A percentile compares a stretch with the other conserved stretches of the same genome.
These are phyloP conservation scores for Candida endomychidarum DNA, from an alignment of 805 yeast genomes.

Conservation along the genomic window DNA sequence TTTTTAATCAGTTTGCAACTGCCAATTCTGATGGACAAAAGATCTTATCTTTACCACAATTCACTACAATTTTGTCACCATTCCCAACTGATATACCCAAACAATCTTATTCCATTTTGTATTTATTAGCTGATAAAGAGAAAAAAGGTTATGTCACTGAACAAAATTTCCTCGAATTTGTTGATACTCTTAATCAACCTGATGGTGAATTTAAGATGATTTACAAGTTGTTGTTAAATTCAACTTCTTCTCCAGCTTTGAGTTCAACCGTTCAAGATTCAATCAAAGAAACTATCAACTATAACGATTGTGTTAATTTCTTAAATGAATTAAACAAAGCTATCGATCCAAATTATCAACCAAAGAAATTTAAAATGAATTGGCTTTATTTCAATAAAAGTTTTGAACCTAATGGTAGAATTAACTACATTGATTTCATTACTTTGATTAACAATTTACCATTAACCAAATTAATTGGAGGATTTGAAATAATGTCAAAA, in stretches of 20 bases:
- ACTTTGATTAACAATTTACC: constrained; percentile 43
- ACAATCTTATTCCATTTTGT: constrained; percentile 53
- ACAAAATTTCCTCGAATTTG: constrained; percentile 74
- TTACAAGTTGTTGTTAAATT: constrained; percentile 17
- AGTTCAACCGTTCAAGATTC: constrained; percentile 16
- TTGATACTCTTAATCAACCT: constrained; percentile 42
- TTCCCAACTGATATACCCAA: constrained; percentile 41
- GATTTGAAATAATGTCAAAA: constrained; percentile 37
- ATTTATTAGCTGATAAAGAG: constrained; percentile 74
- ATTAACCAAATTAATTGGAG: constrained; percentile 45
- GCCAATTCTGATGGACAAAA: constrained; percentile 22
- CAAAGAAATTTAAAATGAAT: constrained; percentile 39
- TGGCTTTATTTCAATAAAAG: constrained; percentile 43
- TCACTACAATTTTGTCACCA: constrained; percentile 40
- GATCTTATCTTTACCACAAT: constrained; percentile 34
- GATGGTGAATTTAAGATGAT: constrained; percentile 33
- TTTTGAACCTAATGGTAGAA: constrained; percentile 40
- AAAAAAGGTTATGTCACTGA: constrained; percentile 66
- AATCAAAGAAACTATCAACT: constrained; percentile 14
- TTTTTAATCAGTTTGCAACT: constrained; percentile 41
- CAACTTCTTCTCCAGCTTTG: constrained; percentile 1
- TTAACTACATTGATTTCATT: constrained; percentile 39
- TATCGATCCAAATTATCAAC: constrained; percentile 42
- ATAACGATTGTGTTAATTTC: constrained; percentile 34
- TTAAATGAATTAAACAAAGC: constrained; percentile 39